Evolutionary conservation across 2,329 filamentous ascomycete genomes (phyloP).

Genomic region (Fusarium compactum): DNA sequence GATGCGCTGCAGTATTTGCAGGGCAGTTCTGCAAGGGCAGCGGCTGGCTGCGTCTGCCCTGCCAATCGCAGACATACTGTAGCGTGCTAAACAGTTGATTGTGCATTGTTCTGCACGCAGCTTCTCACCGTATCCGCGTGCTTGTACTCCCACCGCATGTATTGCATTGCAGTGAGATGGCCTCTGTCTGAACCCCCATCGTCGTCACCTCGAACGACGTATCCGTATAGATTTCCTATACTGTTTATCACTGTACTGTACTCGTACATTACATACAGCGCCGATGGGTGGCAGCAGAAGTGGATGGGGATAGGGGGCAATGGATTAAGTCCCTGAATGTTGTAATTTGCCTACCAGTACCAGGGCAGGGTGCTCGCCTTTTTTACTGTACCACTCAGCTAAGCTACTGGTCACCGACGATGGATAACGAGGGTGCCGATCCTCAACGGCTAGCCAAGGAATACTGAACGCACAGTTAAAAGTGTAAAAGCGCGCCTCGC

Average conservation of each 20-base stretch:
- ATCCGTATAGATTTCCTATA: background rate
- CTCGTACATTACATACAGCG: background rate
- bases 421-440: constrained; percentile 20
- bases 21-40: constrained; percentile 43
- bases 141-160: constrained; percentile 31
- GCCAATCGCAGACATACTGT: constrained; percentile 40
- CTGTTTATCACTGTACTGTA: background rate
- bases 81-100: constrained; percentile 31
- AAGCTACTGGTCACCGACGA: constrained; percentile 6
- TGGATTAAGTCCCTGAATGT: constrained; percentile 35
- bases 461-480: background rate
- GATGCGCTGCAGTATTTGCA: background rate
- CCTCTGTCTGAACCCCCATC: constrained; percentile 2
- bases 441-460: constrained; percentile 22
- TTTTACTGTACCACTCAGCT: constrained; percentile 8
- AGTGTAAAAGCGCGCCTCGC: background rate
- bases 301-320: constrained; percentile 39
- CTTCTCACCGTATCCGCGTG: constrained; percentile 32
- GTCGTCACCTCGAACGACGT: constrained; percentile 1
- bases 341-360: constrained; percentile 36
- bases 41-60: constrained; percentile 46
- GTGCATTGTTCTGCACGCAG: constrained; percentile 35
- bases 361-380: constrained; percentile 31
- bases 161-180: constrained; percentile 10
- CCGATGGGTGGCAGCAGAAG: constrained; percentile 28